Evolutionary conservation across 176 grass and related monocot genomes (phyloP).

Genomic region (Coix lacrymajobi): DNA sequence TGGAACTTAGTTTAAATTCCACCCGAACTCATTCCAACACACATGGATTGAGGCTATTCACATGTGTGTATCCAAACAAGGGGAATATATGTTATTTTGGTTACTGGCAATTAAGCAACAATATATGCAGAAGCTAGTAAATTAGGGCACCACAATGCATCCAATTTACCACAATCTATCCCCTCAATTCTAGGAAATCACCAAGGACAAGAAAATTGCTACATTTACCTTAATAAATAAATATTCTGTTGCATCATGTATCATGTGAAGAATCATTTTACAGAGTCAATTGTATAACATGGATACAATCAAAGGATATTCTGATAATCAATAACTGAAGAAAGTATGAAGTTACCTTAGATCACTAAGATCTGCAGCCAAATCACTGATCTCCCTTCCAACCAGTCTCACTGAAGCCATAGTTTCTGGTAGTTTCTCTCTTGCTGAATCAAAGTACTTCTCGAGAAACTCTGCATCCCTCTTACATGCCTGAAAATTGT

Average conservation of each 20-base stretch:
- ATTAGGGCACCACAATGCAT: neutral
- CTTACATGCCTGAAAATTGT: constrained; percentile 44
- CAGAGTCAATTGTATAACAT: neutral
- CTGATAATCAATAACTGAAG: neutral
- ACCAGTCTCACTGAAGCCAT: constrained; percentile 67
- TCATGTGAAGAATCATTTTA: neutral
- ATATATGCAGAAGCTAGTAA: neutral
- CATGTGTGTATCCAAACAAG: no score
- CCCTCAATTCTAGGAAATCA: neutral
- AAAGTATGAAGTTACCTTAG: constrained; percentile 36
- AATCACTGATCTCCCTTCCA: constrained; percentile 63
- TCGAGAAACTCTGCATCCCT: constrained; percentile 56
- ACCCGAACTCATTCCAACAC: no score
- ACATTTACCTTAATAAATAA: neutral
- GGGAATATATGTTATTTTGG: neutral
- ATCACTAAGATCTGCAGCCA: constrained; percentile 59
- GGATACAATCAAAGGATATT: neutral
- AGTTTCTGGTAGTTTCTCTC: constrained; percentile 59
- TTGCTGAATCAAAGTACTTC: constrained; percentile 48
- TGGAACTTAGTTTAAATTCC: no score
- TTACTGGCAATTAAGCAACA: neutral
- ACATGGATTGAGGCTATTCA: no score
- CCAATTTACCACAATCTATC: neutral
- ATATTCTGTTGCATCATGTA: neutral
- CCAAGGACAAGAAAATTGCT: neutral